Evolutionary conservation across 805 yeast species (phyloP), one percentile per base, ranked within the genome.

Genomic region (Wickerhamomyces strasburgensis): DNA sequence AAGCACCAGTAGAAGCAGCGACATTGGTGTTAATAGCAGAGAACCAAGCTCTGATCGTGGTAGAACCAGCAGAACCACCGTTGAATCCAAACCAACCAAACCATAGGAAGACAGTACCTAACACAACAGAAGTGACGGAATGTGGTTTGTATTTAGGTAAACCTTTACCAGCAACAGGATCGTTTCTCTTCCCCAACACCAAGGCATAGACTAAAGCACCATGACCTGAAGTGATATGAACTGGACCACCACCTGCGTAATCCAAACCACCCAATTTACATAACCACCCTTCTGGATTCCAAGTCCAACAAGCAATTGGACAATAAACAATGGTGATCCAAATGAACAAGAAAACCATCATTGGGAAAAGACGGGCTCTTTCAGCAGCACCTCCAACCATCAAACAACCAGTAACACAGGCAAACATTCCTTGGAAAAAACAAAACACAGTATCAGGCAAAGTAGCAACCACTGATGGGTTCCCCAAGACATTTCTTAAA

Each of bases 81-180:
- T 93, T 93, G 78, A 93, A 93, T 28, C 96, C 97, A 56, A 88
- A 88, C 98, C 98, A 93, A 26, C 98, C 98, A 54, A 93, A 88
- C 96, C 97, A 90, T 51, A 93, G 74, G 69, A 93, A 84, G 10
- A 86, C 82, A 15, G 97, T 88, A 38, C 98, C 98, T 40, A 93
- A 65, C 14, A 89, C 96, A 40, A 88, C 86, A 32, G 88, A 76
- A 7, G 95, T 75, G 27, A 90, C 95, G 16, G 93, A 83, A 61
- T 90, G 97, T 28, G 98, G 98, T 65, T 79, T 86, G 69, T 88
- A 89, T 59, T 83, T 83, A 45, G 96, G 96, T 49, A 86, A 70
- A 47, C 78, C 77, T 36, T 73, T 72, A 29, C 70, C 68, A 21
- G 88, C 70, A 38, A 78, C 71, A 8, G 25, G 25, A 59, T 87